phyloP scores from a whole-genome alignment of 2,329 filamentous ascomycete genomes.

The Chaetomium sp. region DNA sequence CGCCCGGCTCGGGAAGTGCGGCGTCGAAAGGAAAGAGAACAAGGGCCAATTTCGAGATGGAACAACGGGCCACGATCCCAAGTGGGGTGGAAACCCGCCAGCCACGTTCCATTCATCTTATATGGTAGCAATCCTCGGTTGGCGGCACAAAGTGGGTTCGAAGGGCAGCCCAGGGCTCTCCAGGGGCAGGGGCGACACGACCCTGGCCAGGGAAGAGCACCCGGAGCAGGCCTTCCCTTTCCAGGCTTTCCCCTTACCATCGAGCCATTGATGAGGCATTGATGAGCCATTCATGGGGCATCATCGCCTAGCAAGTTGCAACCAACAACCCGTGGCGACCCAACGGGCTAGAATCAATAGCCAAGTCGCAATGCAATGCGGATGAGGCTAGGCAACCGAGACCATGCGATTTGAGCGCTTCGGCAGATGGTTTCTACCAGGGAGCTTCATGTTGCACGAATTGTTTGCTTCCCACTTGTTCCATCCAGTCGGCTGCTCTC shows the following conservation, averaged over 20 bases:
- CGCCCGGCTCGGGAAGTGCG: not conserved
- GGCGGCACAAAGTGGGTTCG: not conserved
- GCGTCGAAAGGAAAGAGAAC: not conserved
- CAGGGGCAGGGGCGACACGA: not conserved
- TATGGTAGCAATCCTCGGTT: not conserved
- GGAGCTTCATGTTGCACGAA: not conserved
- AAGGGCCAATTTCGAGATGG: not conserved
- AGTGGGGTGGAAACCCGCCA: not conserved
- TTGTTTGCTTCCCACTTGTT: not conserved
- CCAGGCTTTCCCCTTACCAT: no score
- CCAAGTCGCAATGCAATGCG: not conserved
- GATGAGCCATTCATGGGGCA: no score
- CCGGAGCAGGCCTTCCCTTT: no score
- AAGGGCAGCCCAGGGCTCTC: not conserved
- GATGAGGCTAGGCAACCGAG: slow-evolving; percentile 1
- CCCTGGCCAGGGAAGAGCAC: not conserved
- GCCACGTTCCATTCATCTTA: not conserved
- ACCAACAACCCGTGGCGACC: not conserved
- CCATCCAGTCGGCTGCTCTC: slow-evolving; percentile 10
- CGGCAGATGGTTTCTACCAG: not conserved
- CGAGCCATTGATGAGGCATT: no score
- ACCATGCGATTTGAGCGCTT: not conserved
- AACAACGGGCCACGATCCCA: slow-evolving; percentile 1
- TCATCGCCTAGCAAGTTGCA: not conserved
- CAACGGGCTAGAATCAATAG: slow-evolving; percentile 3